These are phyloP conservation scores for Phytophthora meadii DNA, from an alignment of 352 stramenopile species.

Conservation along the genomic window DNA sequence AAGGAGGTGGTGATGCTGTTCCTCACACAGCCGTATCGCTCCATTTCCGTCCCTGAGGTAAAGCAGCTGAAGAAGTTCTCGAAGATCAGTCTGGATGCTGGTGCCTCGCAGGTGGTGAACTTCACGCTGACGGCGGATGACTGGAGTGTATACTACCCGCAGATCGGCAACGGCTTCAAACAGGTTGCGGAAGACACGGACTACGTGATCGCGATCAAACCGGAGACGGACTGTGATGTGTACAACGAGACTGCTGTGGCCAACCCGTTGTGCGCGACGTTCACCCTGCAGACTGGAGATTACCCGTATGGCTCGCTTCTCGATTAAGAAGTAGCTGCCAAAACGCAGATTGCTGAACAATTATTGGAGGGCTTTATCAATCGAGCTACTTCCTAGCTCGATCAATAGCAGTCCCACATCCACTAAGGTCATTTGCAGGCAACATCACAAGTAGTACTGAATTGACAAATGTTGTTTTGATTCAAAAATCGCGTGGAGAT, in stretches of 20 bases:
- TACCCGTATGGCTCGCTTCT: slow-evolving; percentile 25
- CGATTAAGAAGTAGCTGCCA: too few relatives aligned
- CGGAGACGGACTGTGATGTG: slow-evolving; percentile 75
- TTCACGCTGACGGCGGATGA: slow-evolving; percentile 56
- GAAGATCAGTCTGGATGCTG: slow-evolving; percentile 65
- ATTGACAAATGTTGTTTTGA: too few relatives aligned
- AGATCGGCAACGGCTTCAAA: slow-evolving; percentile 61
- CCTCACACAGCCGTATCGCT: slow-evolving; percentile 62
- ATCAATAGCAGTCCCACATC: too few relatives aligned
- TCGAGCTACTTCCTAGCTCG: too few relatives aligned
- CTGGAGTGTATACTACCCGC: slow-evolving; percentile 62
- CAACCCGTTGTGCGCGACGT: slow-evolving; percentile 52
- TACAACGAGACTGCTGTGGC: slow-evolving; percentile 44
- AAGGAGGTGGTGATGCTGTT: slow-evolving; percentile 84
- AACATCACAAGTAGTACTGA: too few relatives aligned
- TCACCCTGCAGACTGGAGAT: slow-evolving; percentile 41
- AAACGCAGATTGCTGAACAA: too few relatives aligned
- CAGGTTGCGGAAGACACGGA: slow-evolving; percentile 60
- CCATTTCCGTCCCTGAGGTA: slow-evolving; percentile 68
- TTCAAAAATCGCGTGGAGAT: too few relatives aligned
- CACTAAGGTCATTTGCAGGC: too few relatives aligned
- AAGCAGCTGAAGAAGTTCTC: slow-evolving; percentile 83
- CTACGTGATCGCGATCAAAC: slow-evolving; percentile 72
- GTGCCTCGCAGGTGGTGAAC: slow-evolving; percentile 30
- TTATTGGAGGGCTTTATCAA: too few relatives aligned